A percentile compares a stretch with the other conserved stretches of the same genome.
Evolutionary conservation across 2,329 filamentous ascomycete genomes (phyloP).

Genomic region (Fusarium marasasianum): DNA sequence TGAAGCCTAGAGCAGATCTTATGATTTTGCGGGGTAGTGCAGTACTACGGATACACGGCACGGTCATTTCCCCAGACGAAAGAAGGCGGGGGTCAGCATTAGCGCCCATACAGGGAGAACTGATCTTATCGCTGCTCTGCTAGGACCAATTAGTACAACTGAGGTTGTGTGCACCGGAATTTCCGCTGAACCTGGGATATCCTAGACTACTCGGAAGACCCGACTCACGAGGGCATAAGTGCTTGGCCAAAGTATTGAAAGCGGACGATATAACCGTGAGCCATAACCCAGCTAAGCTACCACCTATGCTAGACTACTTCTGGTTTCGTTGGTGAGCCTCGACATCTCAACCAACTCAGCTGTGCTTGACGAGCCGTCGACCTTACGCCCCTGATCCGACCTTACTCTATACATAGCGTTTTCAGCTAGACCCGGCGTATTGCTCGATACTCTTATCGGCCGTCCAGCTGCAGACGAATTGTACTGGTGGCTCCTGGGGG

Average conservation of each 20-base stretch:
- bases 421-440: neutral
- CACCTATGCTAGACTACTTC: neutral
- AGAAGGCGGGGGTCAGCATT: neutral
- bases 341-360: slow-evolving; percentile 9
- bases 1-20: neutral
- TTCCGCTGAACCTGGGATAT: neutral
- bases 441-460: neutral
- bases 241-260: too few species aligned
- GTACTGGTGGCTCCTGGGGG: neutral
- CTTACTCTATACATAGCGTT: neutral
- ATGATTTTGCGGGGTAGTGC: neutral
- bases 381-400: neutral
- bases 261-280: neutral
- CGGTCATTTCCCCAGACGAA: neutral
- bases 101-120: neutral
- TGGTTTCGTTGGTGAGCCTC: neutral
- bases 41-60: neutral
- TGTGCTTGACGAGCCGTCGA: neutral
- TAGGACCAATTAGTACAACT: too few species aligned
- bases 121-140: neutral
- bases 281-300: accelerated
- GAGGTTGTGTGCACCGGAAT: neutral
- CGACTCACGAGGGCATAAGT: neutral
- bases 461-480: neutral
- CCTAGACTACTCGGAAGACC: neutral